Percentiles rank a stretch among this genome's conserved stretches.
Evolutionary conservation across 352 stramenopile genomes (phyloP).

Genomic region (Phytopythium ostracodes): DNA sequence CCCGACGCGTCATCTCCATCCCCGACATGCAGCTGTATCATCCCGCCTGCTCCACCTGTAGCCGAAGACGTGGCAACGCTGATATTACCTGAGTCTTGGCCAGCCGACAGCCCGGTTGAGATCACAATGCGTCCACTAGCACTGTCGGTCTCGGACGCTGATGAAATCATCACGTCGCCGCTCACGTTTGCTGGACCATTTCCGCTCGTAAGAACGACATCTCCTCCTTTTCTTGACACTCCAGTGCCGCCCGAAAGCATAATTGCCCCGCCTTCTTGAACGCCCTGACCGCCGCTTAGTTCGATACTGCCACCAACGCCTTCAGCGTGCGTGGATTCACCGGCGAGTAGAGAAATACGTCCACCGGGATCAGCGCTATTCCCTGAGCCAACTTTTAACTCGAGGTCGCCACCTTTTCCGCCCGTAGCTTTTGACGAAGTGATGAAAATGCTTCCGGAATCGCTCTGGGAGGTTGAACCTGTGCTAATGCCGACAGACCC

Average conservation of each 20-base stretch:
- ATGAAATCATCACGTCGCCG: background rate
- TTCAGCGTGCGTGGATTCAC: background rate
- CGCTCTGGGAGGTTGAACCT: background rate
- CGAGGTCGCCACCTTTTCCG: background rate
- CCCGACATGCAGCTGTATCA: slow-evolving; percentile 7
- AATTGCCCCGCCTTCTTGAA: background rate
- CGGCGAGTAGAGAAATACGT: background rate
- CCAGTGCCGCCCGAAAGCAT: background rate
- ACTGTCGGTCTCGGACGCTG: background rate
- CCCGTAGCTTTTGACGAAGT: background rate
- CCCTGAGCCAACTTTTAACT: background rate
- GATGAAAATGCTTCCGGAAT: background rate
- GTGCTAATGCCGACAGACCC: background rate
- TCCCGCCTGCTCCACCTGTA: background rate
- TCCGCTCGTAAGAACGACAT: background rate
- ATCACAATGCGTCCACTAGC: background rate
- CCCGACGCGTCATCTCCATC: slow-evolving; percentile 2
- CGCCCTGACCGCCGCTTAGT: background rate
- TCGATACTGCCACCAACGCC: background rate
- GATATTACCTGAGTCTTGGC: slow-evolving; percentile 9
- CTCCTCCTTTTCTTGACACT: background rate
- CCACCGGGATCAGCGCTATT: background rate
- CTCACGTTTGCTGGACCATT: background rate
- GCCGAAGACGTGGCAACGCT: slow-evolving; percentile 5
- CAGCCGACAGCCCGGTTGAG: background rate